Evolutionary conservation across 345 rosid genomes (phyloP).

Genomic region (Aquilaria malaccensis): DNA sequence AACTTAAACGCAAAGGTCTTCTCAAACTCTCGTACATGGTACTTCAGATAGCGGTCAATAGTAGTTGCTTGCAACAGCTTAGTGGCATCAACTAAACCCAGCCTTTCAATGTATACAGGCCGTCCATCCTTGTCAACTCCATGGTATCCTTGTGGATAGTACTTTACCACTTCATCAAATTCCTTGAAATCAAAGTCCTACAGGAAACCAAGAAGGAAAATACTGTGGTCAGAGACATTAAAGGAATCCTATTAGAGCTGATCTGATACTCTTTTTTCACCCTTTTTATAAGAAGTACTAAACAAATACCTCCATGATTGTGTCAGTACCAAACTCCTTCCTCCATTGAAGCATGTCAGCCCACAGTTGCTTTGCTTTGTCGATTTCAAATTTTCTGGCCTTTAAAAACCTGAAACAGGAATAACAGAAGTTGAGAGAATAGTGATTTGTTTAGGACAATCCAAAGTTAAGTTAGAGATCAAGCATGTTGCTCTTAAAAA

Average conservation of each 20-base stretch:
- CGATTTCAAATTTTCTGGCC: conserved; percentile 85
- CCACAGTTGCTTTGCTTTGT: conserved; percentile 95
- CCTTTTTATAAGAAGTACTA: background rate
- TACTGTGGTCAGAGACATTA: conserved; percentile 1
- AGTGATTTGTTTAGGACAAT: background rate
- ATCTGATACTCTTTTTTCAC: too few relatives aligned
- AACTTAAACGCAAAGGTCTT: conserved; percentile 57
- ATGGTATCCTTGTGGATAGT: conserved; percentile 90
- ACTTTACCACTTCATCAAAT: conserved; percentile 55
- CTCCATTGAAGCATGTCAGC: conserved; percentile 82
- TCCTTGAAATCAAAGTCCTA: conserved; percentile 84
- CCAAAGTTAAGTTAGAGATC: background rate
- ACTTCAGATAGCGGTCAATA: conserved; percentile 64
- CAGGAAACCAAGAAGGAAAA: background rate
- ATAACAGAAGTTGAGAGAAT: background rate
- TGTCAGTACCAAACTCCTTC: conserved; percentile 67
- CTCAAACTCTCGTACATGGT: conserved; percentile 82
- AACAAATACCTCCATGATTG: conserved; percentile 52
- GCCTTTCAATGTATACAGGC: conserved; percentile 71
- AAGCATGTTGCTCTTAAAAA: too few relatives aligned
- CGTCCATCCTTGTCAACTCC: conserved; percentile 92
- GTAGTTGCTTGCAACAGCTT: conserved; percentile 79
- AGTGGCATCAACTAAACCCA: conserved; percentile 71
- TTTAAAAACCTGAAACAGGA: conserved; percentile 48
- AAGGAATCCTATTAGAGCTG: background rate